Evolutionary conservation across 306 rosid species (phyloP).

Genomic region (Castanospermum australe): DNA sequence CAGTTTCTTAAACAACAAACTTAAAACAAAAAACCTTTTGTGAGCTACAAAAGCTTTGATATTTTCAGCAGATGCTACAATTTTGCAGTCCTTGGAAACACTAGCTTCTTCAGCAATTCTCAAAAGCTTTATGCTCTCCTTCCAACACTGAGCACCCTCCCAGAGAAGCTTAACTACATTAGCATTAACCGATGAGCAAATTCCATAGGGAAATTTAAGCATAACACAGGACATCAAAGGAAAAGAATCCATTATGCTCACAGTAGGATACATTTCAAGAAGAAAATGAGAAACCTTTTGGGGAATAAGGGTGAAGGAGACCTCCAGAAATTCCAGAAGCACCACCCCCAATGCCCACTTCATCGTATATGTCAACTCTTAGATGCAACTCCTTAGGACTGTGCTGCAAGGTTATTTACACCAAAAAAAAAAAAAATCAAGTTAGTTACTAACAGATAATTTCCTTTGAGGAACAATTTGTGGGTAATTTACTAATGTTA

Average conservation of each 20-base stretch:
- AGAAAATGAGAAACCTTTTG: slow-evolving; percentile 59
- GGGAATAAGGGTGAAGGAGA: slow-evolving; percentile 93
- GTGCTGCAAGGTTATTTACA: slow-evolving; percentile 46
- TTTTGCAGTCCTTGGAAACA: slow-evolving; percentile 26
- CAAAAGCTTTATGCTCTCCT: slow-evolving; percentile 74
- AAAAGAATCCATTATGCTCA: slow-evolving; percentile 1
- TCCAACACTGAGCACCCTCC: slow-evolving; percentile 91
- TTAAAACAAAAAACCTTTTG: slow-evolving; percentile 66
- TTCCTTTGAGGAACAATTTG: background rate
- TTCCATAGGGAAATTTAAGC: background rate
- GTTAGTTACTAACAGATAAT: background rate
- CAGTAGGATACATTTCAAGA: background rate
- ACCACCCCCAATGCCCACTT: slow-evolving; percentile 88
- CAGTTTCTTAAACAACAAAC: background rate
- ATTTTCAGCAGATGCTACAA: slow-evolving; percentile 32
- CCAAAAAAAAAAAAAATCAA: background rate
- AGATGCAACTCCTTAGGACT: slow-evolving; percentile 61
- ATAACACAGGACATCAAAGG: background rate
- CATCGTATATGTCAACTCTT: slow-evolving; percentile 69
- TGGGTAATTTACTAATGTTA: background rate
- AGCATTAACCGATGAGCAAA: slow-evolving; percentile 12
- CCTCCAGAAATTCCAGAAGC: slow-evolving; percentile 95
- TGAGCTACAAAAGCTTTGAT: slow-evolving; percentile 36
- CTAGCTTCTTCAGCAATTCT: slow-evolving; percentile 64
- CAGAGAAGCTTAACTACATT: slow-evolving; percentile 68